Percentiles rank a stretch among this genome's conserved stretches.
Conservation (phyloP, 78 protist species). For the Dictyostelium purpureum region DNA sequence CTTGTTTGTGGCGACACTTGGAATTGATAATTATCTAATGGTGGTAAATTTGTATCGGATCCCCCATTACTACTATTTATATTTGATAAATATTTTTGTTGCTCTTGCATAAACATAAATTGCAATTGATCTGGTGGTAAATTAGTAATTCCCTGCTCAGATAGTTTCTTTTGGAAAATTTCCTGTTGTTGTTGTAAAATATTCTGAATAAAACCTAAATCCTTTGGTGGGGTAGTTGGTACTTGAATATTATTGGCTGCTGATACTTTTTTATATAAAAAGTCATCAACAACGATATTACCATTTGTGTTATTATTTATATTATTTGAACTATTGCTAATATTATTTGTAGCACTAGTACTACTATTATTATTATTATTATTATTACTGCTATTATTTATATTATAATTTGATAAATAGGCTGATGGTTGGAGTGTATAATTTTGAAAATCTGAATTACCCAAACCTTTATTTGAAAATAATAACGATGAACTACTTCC, state of each 20-base stretch:
- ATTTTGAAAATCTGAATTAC: slow-evolving; percentile 1
- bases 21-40: background rate
- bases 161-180: slow-evolving; percentile 10
- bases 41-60: background rate
- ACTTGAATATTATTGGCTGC: background rate
- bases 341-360: slow-evolving; percentile 12
- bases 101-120: slow-evolving; percentile 28
- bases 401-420: background rate
- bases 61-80: too few species aligned
- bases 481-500: background rate
- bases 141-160: slow-evolving; percentile 4
- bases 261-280: slow-evolving; percentile 7
- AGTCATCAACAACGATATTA: background rate
- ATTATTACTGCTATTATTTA: background rate
- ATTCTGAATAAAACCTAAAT: slow-evolving; percentile 22
- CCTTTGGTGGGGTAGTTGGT: slow-evolving; percentile 1
- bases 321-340: background rate
- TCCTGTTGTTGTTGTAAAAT: slow-evolving; percentile 59
- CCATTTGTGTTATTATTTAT: background rate
- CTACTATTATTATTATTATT: background rate
- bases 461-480: background rate
- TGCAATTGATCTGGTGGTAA: background rate
- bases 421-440: slow-evolving; percentile 6
- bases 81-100: slow-evolving; percentile 25
- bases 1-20: background rate